Percentiles rank a stretch among this genome's conserved stretches.
Conservation (phyloP, 2,329 filamentous ascomycete genomes). For the Beauveria bassiana region DNA sequence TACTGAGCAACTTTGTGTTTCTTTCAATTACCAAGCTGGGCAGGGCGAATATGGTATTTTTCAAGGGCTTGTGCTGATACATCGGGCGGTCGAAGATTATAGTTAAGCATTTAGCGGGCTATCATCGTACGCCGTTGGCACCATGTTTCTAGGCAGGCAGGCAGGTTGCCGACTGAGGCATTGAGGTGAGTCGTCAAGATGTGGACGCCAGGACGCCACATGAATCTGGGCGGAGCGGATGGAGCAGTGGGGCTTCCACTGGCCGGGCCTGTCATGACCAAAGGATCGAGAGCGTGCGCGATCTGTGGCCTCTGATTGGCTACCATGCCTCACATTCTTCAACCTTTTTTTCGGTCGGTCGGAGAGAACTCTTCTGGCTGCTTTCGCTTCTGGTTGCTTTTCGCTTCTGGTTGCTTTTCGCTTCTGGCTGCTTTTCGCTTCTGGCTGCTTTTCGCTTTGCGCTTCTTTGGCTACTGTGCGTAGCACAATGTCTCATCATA, state of each 20-base stretch:
- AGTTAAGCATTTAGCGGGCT: too few species aligned
- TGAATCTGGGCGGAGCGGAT: not conserved
- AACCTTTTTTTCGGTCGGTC: not conserved
- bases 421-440: too few species aligned
- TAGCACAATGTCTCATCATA: too few species aligned
- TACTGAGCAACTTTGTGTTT: not conserved
- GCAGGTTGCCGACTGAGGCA: not conserved
- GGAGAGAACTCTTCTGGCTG: not conserved
- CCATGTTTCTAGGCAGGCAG: not conserved
- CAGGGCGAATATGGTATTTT: not conserved
- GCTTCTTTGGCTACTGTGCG: too few species aligned
- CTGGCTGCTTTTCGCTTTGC: too few species aligned
- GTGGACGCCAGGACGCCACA: not conserved
- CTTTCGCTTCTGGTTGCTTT: not conserved
- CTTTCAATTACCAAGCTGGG: too few species aligned
- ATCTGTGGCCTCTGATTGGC: constrained; percentile 9
- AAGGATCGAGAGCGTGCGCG: constrained; percentile 9
- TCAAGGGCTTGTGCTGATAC: not conserved
- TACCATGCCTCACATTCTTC: not conserved
- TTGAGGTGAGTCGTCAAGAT: not conserved
- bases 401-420: too few species aligned
- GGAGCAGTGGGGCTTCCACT: not conserved
- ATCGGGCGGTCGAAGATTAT: too few species aligned
- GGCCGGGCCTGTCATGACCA: not conserved
- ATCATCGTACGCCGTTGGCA: not conserved